Evolutionary conservation across 2,329 filamentous ascomycete genomes (phyloP), one percentile per base, ranked within the genome.

Genomic region (Clonostachys rhizophaga): DNA sequence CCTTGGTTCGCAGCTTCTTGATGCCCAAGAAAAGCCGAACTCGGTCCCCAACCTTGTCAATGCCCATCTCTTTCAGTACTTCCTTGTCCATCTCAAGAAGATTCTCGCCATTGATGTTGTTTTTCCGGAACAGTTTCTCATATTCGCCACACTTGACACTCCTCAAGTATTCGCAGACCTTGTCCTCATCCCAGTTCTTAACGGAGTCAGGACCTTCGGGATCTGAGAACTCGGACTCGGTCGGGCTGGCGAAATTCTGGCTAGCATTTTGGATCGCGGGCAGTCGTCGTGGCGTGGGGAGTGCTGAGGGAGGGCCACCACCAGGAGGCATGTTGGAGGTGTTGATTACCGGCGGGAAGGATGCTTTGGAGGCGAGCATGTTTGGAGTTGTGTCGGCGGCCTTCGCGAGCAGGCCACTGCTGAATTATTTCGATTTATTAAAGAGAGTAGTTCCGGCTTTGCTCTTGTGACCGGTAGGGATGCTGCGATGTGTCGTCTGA

Each of bases 41-140:
- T 46, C 94, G 85, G 66, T 99, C 94, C 53, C 94, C 94, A 54
- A 99, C 89, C 69, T 97, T 99, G 57, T 96, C 95, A 57, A 99
- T 92, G 40, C 94, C 94, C 83, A 99, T 95, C 66, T 99, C 94
- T 67, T 96, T 95, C 53, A 99, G 77, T 39, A 95, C 90, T 47
- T 91, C 86, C 74, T 96, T 95, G 68, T 99, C 94, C 77, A 96
- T 92, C 69, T 99, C 94, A 56, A 99, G 78, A 41, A 99, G 75
- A 62, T 95, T 96, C 70, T 96, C 91, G 59, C 94, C 94, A 63
- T 94, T 99, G 73, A 99, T 96, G 67, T 97, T 89, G 66, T 99
- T 96, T 62, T 84, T 84, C 69, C 88, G 70, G 68, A 96, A 96
- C 24, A 96, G 69, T 60, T 88, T 84, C 63, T 96, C 91, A 68